phyloP scores from a whole-genome alignment of 2,329 filamentous ascomycete genomes.

The Beauveria caledonica region DNA sequence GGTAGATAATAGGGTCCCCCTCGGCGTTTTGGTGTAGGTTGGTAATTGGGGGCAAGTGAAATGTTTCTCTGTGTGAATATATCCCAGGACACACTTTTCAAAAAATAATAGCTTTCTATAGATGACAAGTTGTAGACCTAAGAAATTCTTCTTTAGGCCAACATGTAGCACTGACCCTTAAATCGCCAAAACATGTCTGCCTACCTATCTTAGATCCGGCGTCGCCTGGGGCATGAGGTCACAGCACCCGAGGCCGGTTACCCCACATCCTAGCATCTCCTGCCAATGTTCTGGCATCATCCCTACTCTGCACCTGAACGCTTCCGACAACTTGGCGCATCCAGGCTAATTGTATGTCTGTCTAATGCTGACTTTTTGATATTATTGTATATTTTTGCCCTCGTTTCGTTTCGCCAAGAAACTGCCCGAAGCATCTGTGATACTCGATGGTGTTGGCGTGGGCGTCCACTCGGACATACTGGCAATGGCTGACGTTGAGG shows the following conservation, averaged over 20 bases:
- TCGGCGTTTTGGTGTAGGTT: conserved; percentile 5
- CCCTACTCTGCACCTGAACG: background rate
- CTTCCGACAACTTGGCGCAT: background rate
- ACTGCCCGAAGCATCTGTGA: background rate
- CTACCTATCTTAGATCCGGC: background rate
- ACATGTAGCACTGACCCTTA: background rate
- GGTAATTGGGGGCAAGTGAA: background rate
- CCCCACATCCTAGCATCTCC: conserved; percentile 9
- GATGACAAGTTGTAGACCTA: background rate
- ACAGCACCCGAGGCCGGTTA: conserved; percentile 6
- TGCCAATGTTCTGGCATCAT: background rate
- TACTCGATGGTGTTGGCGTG: conserved; percentile 27
- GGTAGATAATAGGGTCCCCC: background rate
- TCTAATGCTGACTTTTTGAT: background rate
- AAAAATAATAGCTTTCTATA: background rate
- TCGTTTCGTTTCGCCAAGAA: background rate
- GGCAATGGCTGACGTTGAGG: conserved; percentile 55
- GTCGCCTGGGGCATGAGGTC: conserved; percentile 1
- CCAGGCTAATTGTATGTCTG: background rate
- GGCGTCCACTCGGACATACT: conserved; percentile 20
- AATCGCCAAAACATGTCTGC: background rate
- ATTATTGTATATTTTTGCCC: background rate
- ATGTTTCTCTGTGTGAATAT: background rate
- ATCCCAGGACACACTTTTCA: background rate
- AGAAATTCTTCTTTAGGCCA: background rate